Conservation (phyloP, 2,329 filamentous ascomycete species). For the Parastagonospora nodorum region DNA sequence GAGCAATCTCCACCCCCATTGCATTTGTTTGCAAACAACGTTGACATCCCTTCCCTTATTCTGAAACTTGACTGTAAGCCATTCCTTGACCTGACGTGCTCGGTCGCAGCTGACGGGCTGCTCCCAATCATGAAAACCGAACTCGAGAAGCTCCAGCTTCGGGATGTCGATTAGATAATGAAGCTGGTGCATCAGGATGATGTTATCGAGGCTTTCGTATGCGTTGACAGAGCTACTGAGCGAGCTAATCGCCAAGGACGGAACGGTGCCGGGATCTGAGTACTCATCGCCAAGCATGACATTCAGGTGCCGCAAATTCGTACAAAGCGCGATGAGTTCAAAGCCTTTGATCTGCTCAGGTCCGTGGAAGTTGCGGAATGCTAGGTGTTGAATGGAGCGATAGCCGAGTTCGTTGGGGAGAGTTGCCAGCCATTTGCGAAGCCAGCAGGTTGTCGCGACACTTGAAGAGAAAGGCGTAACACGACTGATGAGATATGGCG, state of each 20-base stretch:
- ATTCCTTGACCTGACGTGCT: conserved; percentile 7
- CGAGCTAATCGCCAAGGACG: conserved; percentile 4
- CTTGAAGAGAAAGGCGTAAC: background rate
- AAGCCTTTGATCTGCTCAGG: conserved; percentile 9
- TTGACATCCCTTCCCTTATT: conserved; percentile 2
- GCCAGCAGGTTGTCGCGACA: conserved; percentile 9
- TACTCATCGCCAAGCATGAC: conserved; percentile 10
- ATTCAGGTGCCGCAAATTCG: conserved; percentile 4
- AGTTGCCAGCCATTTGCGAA: conserved; percentile 10
- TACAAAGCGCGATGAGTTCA: conserved; percentile 5
- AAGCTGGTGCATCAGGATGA: conserved; percentile 9
- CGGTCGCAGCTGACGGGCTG: conserved; percentile 2
- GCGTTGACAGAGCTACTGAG: conserved; percentile 6
- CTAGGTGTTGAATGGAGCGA: conserved; percentile 2
- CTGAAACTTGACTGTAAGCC: conserved; percentile 4
- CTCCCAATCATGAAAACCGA: conserved; percentile 14
- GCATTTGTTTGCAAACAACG: conserved; percentile 9
- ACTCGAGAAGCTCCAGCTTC: conserved; percentile 4
- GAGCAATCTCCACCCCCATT: background rate
- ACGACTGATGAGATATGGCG: background rate
- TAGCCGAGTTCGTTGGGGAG: conserved; percentile 1
- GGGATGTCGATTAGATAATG: conserved; percentile 1
- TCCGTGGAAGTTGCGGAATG: conserved; percentile 13
- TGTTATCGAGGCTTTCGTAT: conserved; percentile 11
- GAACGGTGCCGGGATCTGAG: conserved; percentile 2